Evolutionary conservation across 805 yeast genomes (phyloP).

Genomic region (Candida golubevii): DNA sequence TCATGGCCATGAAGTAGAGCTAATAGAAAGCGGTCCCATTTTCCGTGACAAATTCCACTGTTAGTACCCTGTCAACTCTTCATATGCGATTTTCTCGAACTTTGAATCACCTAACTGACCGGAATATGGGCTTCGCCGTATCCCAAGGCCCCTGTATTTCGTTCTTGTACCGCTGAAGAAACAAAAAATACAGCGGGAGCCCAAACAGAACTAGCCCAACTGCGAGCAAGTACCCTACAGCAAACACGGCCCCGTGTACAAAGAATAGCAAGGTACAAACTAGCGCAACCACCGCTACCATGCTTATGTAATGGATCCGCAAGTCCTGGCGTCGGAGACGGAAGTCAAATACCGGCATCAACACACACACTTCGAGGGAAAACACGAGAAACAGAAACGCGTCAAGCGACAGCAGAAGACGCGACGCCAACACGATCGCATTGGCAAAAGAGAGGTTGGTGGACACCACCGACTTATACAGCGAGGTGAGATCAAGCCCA

Average conservation of each 20-base stretch:
- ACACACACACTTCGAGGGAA: slow-evolving; percentile 64
- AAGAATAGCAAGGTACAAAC: slow-evolving; percentile 28
- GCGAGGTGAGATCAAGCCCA: slow-evolving; percentile 42
- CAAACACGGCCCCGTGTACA: slow-evolving; percentile 26
- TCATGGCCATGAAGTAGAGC: too few relatives aligned
- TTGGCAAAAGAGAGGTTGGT: slow-evolving; percentile 82
- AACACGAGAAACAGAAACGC: slow-evolving; percentile 83
- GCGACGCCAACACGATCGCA: slow-evolving; percentile 86
- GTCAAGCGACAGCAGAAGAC: slow-evolving; percentile 64
- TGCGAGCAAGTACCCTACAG: slow-evolving; percentile 47
- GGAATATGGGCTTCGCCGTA: slow-evolving; percentile 66
- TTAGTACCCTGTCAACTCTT: background rate
- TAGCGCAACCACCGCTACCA: slow-evolving; percentile 20
- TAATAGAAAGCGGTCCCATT: background rate
- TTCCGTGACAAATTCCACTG: background rate
- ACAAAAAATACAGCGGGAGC: slow-evolving; percentile 68
- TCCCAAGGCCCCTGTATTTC: slow-evolving; percentile 95
- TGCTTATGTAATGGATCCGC: slow-evolving; percentile 20
- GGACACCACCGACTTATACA: slow-evolving; percentile 54
- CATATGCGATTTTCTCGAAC: too few relatives aligned
- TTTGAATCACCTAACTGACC: slow-evolving; percentile 2
- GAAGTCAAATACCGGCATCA: slow-evolving; percentile 66
- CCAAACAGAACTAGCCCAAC: slow-evolving; percentile 41
- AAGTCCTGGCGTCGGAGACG: slow-evolving; percentile 46
- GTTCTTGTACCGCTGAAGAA: slow-evolving; percentile 72